Evolutionary conservation across 805 yeast genomes (phyloP).

Genomic region (Spathaspora passalidarum): DNA sequence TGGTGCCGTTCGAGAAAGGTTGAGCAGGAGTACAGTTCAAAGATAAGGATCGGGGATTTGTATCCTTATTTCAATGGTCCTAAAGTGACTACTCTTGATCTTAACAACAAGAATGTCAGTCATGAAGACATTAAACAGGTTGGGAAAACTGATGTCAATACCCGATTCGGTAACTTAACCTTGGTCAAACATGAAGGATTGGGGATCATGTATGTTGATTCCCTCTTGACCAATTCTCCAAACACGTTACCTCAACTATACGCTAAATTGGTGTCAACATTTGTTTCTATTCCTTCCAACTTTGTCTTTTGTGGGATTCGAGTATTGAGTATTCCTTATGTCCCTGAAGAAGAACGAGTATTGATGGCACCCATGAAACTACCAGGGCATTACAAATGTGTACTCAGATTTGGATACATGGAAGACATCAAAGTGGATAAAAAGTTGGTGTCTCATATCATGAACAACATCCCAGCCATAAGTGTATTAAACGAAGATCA

Average conservation of each 20-base stretch:
- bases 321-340: constrained; percentile 41
- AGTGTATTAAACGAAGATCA: not conserved
- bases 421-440: constrained; percentile 27
- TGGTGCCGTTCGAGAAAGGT: constrained; percentile 43
- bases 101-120: not conserved
- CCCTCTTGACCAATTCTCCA: constrained; percentile 34
- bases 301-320: constrained; percentile 44
- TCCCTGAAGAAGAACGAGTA: constrained; percentile 37
- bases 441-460: constrained; percentile 17
- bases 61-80: constrained; percentile 19
- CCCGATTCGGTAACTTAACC: constrained; percentile 18
- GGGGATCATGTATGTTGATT: constrained; percentile 41
- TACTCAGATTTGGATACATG: constrained; percentile 51
- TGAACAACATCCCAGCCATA: constrained; percentile 18
- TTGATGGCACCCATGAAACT: constrained; percentile 37
- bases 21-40: constrained; percentile 31
- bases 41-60: constrained; percentile 33
- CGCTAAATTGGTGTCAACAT: constrained; percentile 33
- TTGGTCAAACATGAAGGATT: constrained; percentile 31
- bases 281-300: constrained; percentile 41
- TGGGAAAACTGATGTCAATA: constrained; percentile 3
- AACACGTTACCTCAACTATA: constrained; percentile 46
- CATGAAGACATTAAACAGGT: not conserved
- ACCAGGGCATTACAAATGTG: constrained; percentile 48
- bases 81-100: constrained; percentile 5